Evolutionary conservation across 2,329 filamentous ascomycete species (phyloP), one percentile per base, ranked within the genome.

Genomic region (Colletotrichum filicis): DNA sequence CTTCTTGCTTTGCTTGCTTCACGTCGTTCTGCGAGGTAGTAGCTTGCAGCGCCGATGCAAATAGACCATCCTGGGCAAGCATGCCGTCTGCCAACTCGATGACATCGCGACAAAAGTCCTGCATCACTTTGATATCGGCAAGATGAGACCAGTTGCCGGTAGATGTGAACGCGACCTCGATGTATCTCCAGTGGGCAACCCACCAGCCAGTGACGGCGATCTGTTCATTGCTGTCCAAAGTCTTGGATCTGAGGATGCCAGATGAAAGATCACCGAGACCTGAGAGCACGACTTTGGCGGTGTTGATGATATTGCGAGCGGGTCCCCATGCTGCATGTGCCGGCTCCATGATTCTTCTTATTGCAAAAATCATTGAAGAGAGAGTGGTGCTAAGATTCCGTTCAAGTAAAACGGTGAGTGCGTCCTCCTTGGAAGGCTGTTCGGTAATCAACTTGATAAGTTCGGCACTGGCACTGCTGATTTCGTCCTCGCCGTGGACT

Each of bases 1-100:
- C 64, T 85, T 84, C 52, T 84, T 84, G 35, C 79, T 64, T 6
- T 22, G 42, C 19, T 19, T 49, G 42, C 42, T 49, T 49, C 16
- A 49, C 28, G 5, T 64, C 37, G 16, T 30, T 52, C 56, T 58
- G 64, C 32, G 59, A 16, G n/a, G 35, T 58, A 22, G 37, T 66
- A 28, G 57, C 72, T 56, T 77, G 75, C 62, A 95, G 82, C 14
- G 94, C 93, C 58, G 92, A 93, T 2, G 94, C 91, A 75, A 99
- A 92, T 71, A 98, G 89, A 63, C 92, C 92, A 80, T 97, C 97
- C 77, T 98, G 92, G 53, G 94, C 92, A 79, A 98, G 94, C 1
- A 98, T 88, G 46, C 90, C 89, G 79, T 97, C 94, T 0, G 96
- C 95, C 79, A 98, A 94, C 78, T 98, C 95, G 90, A 99, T 99